These are phyloP conservation scores for Acacia pycnantha DNA, from an alignment of 331 rosid genomes.

Conservation along the genomic window DNA sequence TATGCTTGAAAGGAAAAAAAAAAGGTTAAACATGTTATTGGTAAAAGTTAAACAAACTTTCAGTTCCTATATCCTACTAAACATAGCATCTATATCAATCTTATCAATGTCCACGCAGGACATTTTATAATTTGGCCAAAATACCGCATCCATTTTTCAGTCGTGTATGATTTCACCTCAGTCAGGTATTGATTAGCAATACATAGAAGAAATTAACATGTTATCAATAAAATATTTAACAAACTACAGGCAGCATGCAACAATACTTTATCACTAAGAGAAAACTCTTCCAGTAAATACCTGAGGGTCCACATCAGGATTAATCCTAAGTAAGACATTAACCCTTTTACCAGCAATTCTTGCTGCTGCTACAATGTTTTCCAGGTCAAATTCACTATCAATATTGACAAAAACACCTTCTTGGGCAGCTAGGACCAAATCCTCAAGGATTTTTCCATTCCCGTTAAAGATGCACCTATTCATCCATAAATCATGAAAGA, in stretches of 20 bases:
- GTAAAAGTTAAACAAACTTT: no score
- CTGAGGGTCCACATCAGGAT: conserved; percentile 85
- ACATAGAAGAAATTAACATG: not conserved
- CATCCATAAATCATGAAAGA: conserved; percentile 27
- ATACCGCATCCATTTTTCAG: not conserved
- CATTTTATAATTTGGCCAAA: not conserved
- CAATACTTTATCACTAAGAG: not conserved
- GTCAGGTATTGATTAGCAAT: not conserved
- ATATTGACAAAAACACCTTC: conserved; percentile 83
- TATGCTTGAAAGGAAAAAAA: no score
- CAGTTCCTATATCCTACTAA: not conserved
- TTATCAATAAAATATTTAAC: not conserved
- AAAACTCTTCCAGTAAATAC: conserved; percentile 30
- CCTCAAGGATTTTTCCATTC: conserved; percentile 87
- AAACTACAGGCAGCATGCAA: not conserved
- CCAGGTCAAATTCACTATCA: conserved; percentile 88
- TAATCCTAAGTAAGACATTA: conserved; percentile 65
- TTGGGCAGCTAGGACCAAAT: conserved; percentile 84
- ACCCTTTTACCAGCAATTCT: conserved; percentile 73
- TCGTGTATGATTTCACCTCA: not conserved
- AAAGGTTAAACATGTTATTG: no score
- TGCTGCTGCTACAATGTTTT: conserved; percentile 81
- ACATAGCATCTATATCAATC: not conserved
- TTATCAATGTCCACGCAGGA: not conserved
- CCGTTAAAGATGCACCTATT: conserved; percentile 89